phyloP scores from a whole-genome alignment of 495 filamentous ascomycete species.

The Aspergillus bridgeri region DNA sequence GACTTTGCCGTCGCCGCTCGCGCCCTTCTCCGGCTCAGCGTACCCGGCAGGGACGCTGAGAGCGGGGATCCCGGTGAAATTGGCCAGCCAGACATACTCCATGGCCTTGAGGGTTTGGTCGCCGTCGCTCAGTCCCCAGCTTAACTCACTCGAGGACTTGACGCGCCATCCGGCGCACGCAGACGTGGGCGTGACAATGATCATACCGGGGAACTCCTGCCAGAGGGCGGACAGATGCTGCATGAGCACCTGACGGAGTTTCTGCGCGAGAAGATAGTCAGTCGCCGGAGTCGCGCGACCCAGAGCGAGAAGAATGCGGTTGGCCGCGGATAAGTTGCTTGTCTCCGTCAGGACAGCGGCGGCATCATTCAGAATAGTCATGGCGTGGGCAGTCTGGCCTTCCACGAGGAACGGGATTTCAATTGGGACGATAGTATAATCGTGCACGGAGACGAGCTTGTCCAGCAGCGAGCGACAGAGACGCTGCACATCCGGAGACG shows the following conservation, averaged over 20 bases:
- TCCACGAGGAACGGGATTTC: slow-evolving; percentile 67
- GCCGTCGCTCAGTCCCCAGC: slow-evolving; percentile 65
- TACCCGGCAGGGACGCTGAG: slow-evolving; percentile 75
- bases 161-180: slow-evolving; percentile 72
- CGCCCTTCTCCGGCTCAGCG: slow-evolving; percentile 38
- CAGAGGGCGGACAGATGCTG: slow-evolving; percentile 71
- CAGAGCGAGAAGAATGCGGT: slow-evolving; percentile 64
- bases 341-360: slow-evolving; percentile 38
- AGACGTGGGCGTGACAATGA: slow-evolving; percentile 76
- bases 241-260: slow-evolving; percentile 74
- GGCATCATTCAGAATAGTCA: slow-evolving; percentile 72
- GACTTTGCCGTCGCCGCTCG: slow-evolving; percentile 23
- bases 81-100: slow-evolving; percentile 84
- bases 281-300: slow-evolving; percentile 56
- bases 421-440: slow-evolving; percentile 70
- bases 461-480: slow-evolving; percentile 33
- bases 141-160: slow-evolving; percentile 46
- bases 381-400: slow-evolving; percentile 68
- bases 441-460: slow-evolving; percentile 40
- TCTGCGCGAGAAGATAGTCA: slow-evolving; percentile 70
- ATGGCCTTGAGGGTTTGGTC: slow-evolving; percentile 69
- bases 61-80: slow-evolving; percentile 72
- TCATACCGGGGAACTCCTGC: slow-evolving; percentile 63
- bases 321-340: slow-evolving; percentile 59
- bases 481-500: slow-evolving; percentile 56